These are phyloP conservation scores for Colletotrichum costaricense DNA, from an alignment of 2,329 filamentous ascomycete species.

Conservation along the genomic window DNA sequence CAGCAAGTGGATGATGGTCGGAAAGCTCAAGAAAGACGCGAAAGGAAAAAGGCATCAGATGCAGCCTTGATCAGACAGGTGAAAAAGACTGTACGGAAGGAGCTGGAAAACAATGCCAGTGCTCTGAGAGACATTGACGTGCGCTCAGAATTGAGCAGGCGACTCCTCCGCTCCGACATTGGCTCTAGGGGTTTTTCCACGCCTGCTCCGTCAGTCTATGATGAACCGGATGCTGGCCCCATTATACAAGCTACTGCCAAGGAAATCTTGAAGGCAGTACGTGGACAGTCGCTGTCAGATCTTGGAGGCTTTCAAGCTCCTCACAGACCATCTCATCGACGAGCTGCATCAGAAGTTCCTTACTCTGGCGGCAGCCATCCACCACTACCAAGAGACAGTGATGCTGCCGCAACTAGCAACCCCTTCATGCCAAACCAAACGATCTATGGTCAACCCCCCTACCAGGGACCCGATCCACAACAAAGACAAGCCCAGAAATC, in stretches of 20 bases:
- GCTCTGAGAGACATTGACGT: neutral
- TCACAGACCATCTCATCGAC: neutral
- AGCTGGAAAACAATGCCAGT: neutral
- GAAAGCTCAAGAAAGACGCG: neutral
- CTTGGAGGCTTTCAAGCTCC: neutral
- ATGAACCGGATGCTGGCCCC: no score
- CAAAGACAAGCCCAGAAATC: neutral
- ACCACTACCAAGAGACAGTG: neutral
- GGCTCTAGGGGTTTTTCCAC: neutral
- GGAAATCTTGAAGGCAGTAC: neutral
- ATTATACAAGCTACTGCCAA: neutral
- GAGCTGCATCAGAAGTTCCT: neutral
- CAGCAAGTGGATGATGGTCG: no score
- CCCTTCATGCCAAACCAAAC: neutral
- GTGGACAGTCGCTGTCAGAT: no score
- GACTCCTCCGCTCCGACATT: neutral
- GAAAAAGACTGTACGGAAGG: neutral
- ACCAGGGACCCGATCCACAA: neutral
- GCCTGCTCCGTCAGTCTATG: no score
- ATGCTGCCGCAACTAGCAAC: neutral
- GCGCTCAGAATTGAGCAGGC: neutral
- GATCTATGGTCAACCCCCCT: neutral
- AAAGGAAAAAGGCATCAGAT: neutral
- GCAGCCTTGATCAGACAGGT: neutral
- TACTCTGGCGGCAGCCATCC: neutral